Evolutionary conservation across 169 alveolate genomes (phyloP).

Genomic region (Besnoitia besnoiti): DNA sequence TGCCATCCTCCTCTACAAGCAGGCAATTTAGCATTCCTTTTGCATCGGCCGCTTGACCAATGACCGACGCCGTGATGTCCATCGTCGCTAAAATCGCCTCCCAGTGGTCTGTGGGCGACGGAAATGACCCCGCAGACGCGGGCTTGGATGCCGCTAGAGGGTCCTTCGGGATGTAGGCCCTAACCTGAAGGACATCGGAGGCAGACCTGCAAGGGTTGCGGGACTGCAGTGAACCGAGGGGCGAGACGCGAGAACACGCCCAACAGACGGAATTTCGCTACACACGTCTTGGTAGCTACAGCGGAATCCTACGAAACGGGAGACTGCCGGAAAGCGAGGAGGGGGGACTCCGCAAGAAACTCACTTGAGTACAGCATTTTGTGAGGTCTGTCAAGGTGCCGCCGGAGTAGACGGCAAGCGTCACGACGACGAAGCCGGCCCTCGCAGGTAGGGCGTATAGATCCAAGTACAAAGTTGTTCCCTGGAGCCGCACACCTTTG

Average conservation of each 20-base stretch:
- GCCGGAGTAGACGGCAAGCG: slow-evolving; percentile 63
- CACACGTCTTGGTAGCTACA: too few relatives aligned
- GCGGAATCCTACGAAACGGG: too few relatives aligned
- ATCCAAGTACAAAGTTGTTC: slow-evolving; percentile 51
- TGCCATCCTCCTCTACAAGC: slow-evolving; percentile 58
- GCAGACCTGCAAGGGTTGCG: too few relatives aligned
- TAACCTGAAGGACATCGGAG: not conserved
- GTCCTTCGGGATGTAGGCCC: not conserved
- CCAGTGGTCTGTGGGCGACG: slow-evolving; percentile 5
- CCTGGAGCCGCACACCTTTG: slow-evolving; percentile 50
- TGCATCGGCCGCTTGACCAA: not conserved
- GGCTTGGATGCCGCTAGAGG: not conserved
- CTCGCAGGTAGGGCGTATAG: slow-evolving; percentile 43
- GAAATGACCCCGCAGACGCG: not conserved
- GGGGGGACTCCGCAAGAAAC: not conserved
- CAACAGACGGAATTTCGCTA: too few relatives aligned
- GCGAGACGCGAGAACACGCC: too few relatives aligned
- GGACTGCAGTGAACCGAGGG: too few relatives aligned
- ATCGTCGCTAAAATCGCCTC: not conserved
- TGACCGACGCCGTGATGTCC: not conserved
- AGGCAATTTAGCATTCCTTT: slow-evolving; percentile 59
- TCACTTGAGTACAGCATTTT: slow-evolving; percentile 53
- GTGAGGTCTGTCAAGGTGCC: slow-evolving; percentile 50
- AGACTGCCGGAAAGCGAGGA: not conserved
- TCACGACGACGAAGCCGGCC: slow-evolving; percentile 63